Evolutionary conservation across 2,329 filamentous ascomycete genomes (phyloP), one percentile per base, ranked within the genome.

Genomic region (Bertia moriformis): DNA sequence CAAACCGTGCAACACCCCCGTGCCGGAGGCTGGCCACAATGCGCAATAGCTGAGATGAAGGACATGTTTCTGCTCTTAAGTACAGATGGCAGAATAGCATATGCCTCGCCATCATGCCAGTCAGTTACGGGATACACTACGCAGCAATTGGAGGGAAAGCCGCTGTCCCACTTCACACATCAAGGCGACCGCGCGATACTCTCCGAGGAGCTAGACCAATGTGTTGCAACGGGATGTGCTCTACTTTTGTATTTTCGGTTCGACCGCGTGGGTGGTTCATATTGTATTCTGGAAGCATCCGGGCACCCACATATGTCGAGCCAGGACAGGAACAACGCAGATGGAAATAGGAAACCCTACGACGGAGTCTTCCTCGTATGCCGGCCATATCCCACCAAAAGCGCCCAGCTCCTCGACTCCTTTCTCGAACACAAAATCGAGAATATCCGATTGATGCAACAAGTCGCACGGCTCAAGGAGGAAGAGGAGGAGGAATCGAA

Each of bases 351-450:
- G 4, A 60, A 62, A 3, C 65, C 67, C 43, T 83, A 78, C 50
- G 64, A 69, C 44, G 78, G 78, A 14, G 76, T 83, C 54, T 83
- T 83, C 54, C 79, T 84, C 62, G 77, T 82, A 67, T 73, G 76
- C 20, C 67, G 78, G 18, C 78, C 77, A 10, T 82, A 83, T 52
- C 76, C 76, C 4, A 79, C 72, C 37, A 78, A 75, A 55, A 81
- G 77, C 50, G 71, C 76, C 3, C 69, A 69, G 14, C 63, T 83
- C 12, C 62, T 83, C 20, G 78, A 84, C 54, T 82, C 78, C 0
- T 83, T 83, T 49, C 61, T 84, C 30, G 78, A 83, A 52, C 78
- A 83, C 56, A 83, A 83, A 55, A 78, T 83, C 38, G 79, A 83
- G 51, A 83, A 83, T 48, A 76, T 82, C 55, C 67, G 78, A 3